Evolutionary conservation across 805 yeast species (phyloP), one percentile per base, ranked within the genome.

Genomic region (Candida ponderosae): DNA sequence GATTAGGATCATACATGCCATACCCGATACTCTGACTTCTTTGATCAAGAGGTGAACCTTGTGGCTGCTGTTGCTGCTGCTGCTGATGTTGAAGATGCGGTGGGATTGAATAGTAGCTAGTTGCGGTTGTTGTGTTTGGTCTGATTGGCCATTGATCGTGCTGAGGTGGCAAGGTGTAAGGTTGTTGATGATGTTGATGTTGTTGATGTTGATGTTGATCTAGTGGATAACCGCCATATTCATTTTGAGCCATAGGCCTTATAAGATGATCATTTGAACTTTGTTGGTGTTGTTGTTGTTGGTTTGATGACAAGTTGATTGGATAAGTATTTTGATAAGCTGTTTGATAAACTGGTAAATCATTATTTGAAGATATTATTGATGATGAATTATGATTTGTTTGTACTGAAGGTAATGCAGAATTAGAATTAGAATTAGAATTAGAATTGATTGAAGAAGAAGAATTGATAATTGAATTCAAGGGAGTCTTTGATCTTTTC

Each of bases 401-500:
- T 20, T 41, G 19, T 18, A 31, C 16, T 32, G 40, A 23, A 36
- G 38, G n/a, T n/a, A n/a, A 6, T 34, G 42, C 16, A 32, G 18
- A 14, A 20, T 21, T 15, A 18, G 28, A 21, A 18, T 16, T n/a
- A 5, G 23, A 20, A 11, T 7, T 18, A 18, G 15, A 10, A 11
- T 15, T 28, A 5, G 9, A 11, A n/a, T 18, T 28, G 44, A 8
- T 40, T 44, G 8, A 39, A 16, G 53, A 48, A 5, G 48, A n/a
- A n/a, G n/a, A n/a, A n/a, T 46, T 16, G 44, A 32, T 18, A 43
- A 36, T 27, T 40, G 9, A 21, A 21, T 21, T 21, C 6, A 9
- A 6, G 2, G 41, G 38, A 16, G 43, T 38, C 31, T 41, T 46
- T 23, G 41, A 44, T 32, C 45, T 51, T 35, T 50, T 52, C 24